Base-by-base conservation (phyloP, 257 asterid species). In the Mentha longifolia region DNA sequence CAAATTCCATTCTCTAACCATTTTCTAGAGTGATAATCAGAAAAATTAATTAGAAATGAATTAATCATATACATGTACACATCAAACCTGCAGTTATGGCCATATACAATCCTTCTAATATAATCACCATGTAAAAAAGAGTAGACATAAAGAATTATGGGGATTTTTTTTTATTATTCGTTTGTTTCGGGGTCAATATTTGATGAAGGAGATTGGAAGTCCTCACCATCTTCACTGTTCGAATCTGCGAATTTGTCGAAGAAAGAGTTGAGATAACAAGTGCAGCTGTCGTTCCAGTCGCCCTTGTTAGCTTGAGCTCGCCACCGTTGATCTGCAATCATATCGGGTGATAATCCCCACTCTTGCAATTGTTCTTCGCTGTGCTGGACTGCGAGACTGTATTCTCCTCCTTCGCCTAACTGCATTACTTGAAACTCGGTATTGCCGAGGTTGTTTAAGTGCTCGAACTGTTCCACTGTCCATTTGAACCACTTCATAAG, bases 401-500 rank as follows among this genome's bases (percentile, higher is more conserved):
- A 86, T 54, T 86, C 92, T 61, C 92, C 92, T n/a, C 89, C 87
- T 0, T 42, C 33, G 17, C 92, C 89, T 52, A 77, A 65, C 76
- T 86, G 85, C 88, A 86, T 77, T 62, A 86, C 92, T 46, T 85
- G 77, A 56, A 84, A 78, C 83, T 84, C 92, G 7, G 83, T 80
- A 41, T 86, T 86, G 19, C 82, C 85, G 3, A 68, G 76, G 81
- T 86, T 86, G 73, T 84, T 86, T 20, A 86, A 67, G 67, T 59
- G 65, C 76, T 86, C 92, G 13, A 84, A 86, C 74, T 86, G 92
- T 75, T 86, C 87, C 3, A 78, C 89, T 7, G 87, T 84, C 92
- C 92, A 86, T 60, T 86, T 86, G 64, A 86, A 86, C 92, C 92
- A 86, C 77, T 84, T 86, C 87, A 82, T 86, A 3, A 86, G 82